Evolutionary conservation across 495 filamentous ascomycete species (phyloP), one percentile per base, ranked within the genome.

Genomic region (Penicillium longicatenatum): DNA sequence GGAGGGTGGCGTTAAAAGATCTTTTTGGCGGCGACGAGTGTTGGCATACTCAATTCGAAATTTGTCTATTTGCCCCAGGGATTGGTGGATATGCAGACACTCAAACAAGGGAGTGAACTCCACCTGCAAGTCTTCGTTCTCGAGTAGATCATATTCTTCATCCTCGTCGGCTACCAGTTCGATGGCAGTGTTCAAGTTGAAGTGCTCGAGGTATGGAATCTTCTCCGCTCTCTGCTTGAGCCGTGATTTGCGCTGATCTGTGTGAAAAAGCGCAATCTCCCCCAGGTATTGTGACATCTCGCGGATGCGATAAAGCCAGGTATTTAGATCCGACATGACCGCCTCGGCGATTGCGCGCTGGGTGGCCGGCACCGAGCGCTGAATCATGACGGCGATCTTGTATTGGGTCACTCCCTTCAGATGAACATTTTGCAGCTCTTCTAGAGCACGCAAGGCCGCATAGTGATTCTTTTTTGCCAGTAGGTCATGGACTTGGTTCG

Each of bases 261-360:
- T 98, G 65, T 96, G 90, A 65, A 92, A 97, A 67, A 99, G 92
- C 21, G 94, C 92, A n/a, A 99, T 89, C 71, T 98, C 93, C 4
- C 94, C 94, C 21, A 99, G 77, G 53, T 93, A 96, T 58, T 96
- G 92, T 0, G 92, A 96, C 33, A 92, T 95, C 70, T 98, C 95
- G 55, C 95, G 86, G 58, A 99, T 96, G 29, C 90, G 86, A 68
- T 87, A 98, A n/a, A 99, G 79, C 94, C 94, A 99, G 2, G 90
- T 97, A 70, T 97, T 98, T 35, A 99, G 73, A 72, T 99, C 94
- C 2, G 85, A 88, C 95, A 97, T 97, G 55, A 99, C 94, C 2
- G 91, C 90, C 63, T 98, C 93, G 3, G 93, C 92, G 54, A 99
- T 96, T 26, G 93, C 85, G 61, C 88, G 90, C 67, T 97, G 92